Conservation (phyloP, 108 stramenopile species). For the Hondaea fermentalgiana region DNA sequence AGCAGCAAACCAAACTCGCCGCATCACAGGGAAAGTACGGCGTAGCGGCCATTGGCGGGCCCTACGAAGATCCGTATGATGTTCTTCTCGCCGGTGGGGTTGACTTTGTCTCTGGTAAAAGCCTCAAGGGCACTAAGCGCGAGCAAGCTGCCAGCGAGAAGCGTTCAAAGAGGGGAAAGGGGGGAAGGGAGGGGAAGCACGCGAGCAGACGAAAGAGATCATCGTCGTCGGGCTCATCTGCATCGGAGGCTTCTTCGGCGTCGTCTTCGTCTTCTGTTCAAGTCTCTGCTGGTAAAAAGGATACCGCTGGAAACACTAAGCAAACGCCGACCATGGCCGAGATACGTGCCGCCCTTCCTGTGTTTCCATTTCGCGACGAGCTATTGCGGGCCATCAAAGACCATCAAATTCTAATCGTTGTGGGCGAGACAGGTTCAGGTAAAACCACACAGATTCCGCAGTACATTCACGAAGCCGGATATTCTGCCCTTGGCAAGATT, state of each 20-base stretch:
- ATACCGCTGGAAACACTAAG: background rate
- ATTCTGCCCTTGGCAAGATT: conserved; percentile 85
- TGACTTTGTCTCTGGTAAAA: conserved; percentile 69
- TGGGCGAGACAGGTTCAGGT: conserved; percentile 64
- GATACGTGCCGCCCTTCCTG: conserved; percentile 80
- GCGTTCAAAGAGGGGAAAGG: conserved; percentile 42
- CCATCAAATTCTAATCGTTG: conserved; percentile 78
- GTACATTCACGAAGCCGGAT: conserved; percentile 93
- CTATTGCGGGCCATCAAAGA: conserved; percentile 61
- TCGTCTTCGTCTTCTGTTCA: too few species aligned
- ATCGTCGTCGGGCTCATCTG: background rate
- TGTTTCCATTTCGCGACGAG: conserved; percentile 86
- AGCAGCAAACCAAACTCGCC: conserved; percentile 76
- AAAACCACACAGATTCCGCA: conserved; percentile 94
- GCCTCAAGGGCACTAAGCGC: background rate
- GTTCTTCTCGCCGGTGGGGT: conserved; percentile 88
- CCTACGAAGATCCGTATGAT: conserved; percentile 66
- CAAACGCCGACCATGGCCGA: conserved; percentile 31
- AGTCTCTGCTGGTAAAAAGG: too few species aligned
- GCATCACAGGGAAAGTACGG: background rate
- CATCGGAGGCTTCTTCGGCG: too few species aligned
- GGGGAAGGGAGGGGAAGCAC: conserved; percentile 29
- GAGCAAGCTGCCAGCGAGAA: conserved; percentile 73
- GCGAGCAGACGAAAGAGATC: background rate
- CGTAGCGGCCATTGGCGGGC: conserved; percentile 26